phyloP scores from a whole-genome alignment of 2,329 filamentous ascomycete species.

The Epichloe glyceriae region DNA sequence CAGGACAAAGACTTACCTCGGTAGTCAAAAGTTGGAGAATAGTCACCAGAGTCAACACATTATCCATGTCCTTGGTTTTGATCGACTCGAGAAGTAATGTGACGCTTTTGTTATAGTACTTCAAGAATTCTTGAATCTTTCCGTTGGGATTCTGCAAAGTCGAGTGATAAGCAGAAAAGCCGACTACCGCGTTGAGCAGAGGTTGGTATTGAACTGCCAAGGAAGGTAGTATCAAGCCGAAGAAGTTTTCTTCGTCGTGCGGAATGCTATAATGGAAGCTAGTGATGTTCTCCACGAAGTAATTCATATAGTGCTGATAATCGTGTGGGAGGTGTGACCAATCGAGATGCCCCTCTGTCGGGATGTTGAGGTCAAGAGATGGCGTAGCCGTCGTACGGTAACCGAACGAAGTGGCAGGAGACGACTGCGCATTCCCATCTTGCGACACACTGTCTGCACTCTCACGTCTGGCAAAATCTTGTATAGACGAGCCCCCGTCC shows the following conservation, averaged over 20 bases:
- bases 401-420: constrained; percentile 37
- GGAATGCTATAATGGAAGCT: constrained; percentile 74
- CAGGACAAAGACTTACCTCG: constrained; percentile 50
- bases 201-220: constrained; percentile 64
- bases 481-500: constrained; percentile 26
- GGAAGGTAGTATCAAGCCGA: constrained; percentile 56
- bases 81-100: constrained; percentile 60
- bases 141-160: constrained; percentile 58
- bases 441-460: constrained; percentile 41
- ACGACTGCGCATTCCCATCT: constrained; percentile 35
- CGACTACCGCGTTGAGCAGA: constrained; percentile 73
- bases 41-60: constrained; percentile 64
- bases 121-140: constrained; percentile 67
- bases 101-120: constrained; percentile 84
- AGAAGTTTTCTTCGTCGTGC: constrained; percentile 57
- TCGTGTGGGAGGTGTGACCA: constrained; percentile 53
- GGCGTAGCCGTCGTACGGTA: constrained; percentile 17
- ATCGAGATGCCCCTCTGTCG: constrained; percentile 23
- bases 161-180: constrained; percentile 79
- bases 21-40: constrained; percentile 88
- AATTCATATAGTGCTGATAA: constrained; percentile 64
- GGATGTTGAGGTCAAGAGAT: constrained; percentile 13
- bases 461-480: constrained; percentile 26
- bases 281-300: constrained; percentile 65
- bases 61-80: constrained; percentile 56